Base-by-base conservation (phyloP, 176 grass and related monocot genomes). In the Elymus sibiricus region DNA sequence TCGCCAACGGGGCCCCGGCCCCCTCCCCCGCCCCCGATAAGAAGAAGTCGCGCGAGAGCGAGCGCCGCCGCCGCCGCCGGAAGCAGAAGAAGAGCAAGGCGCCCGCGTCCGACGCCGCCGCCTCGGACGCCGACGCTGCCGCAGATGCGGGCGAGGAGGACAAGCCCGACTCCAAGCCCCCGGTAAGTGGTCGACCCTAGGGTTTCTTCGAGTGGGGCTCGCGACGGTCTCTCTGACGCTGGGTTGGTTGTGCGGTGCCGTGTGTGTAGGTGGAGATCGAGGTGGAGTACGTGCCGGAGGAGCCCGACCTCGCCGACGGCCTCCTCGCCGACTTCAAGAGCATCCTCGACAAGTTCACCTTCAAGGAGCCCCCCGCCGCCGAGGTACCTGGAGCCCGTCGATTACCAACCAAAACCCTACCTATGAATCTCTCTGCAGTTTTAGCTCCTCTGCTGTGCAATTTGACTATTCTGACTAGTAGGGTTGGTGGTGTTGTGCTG, bases 221-320 rank as follows among this genome's bases (percentile, higher is more conserved):
- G 11, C 21, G 25, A 39, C 38, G 32, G 0, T 9, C 43, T 34
- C 47, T 32, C 43, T 75, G 72, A 75, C 72, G 0, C 9, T 2
- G 24, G 42, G 24, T 19, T 74, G 7, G 40, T 42, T 43, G 32
- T 58, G 53, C 43, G 64, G 42, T 27, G 32, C 16, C 16, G 70
- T 74, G 70, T 3, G 40, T 17, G 64, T 25, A 95, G 87, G 77
- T 98, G 4, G 59, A 87, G n/a, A 86, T 97, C 37, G 94, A 94
- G 78, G 84, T 98, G 10, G 96, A 98, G 86, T 98, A 94, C 80
- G 92, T 98, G 64, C 90, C 96, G 55, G 96, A 98, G 74, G 83
- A 91, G 81, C 84, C 91, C 15, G 93, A 98, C 72, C 65, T 98
- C 43, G 90, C 94, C 43, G 93, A 86, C 40, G 88, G 79, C 35